Base-by-base conservation (phyloP, 192 early-diverging fungal species). In the Coemansia reversa region DNA sequence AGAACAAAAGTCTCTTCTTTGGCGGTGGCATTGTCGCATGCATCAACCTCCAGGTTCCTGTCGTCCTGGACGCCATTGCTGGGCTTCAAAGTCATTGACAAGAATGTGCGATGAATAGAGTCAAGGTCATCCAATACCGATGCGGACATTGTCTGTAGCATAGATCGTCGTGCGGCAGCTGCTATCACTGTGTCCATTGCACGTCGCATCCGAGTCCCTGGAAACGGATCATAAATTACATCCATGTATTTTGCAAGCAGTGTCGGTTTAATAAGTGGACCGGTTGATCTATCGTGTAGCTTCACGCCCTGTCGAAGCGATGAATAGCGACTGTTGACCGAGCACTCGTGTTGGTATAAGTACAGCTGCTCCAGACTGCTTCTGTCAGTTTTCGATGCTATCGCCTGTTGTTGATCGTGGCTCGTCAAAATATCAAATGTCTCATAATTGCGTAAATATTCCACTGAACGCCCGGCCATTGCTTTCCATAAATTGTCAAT, bases 171-270 rank as follows among this genome's bases (percentile, higher is more conserved):
- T 25, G 62, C 48, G 16, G 66, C 23, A 5, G 18, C 28, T 5
- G 73, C 53, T 32, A 65, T 14, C 24, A 75, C 58, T 14, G 64
- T 60, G 19, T 69, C 67, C 18, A 69, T 22, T 27, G 51, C 42
- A 27, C 73, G 73, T 7, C 73, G 67, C 59, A 69, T n/a, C 23
- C 73, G 73, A 25, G 73, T 69, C 12, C 62, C 73, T 0, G 58
- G 54, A 27, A 69, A 60, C 5, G 58, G 8, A 19, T 48, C 47
- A 30, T 65, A 54, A n/a, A 50, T 35, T 16, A 25, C 25, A 0
- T 3, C 23, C 19, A 65, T 50, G 24, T 25, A 65, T 28, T 22
- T 48, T 14, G 20, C 33, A 7, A 70, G 24, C 7, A 6, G 27
- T 14, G 50, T 16, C 24, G 68, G 68, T 39, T 63, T 62, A 33